These are phyloP conservation scores for Acarospora socialis DNA, from an alignment of 2,329 filamentous ascomycete species.

Conservation along the genomic window DNA sequence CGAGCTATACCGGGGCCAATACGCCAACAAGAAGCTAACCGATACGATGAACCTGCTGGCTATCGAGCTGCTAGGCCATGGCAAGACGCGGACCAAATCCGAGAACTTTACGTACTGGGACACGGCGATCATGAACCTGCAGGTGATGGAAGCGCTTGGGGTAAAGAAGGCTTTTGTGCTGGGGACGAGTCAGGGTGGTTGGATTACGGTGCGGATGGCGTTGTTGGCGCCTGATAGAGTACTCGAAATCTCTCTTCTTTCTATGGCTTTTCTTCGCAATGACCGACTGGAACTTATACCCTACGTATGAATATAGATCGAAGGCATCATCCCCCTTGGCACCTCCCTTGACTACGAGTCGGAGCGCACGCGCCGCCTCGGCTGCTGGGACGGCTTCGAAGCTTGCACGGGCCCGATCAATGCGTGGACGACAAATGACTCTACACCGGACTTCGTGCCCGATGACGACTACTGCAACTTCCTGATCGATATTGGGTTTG, in stretches of 20 bases:
- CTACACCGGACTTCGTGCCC: constrained; percentile 30
- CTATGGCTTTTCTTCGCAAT: background rate
- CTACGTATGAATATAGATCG: constrained; percentile 31
- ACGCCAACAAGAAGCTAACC: constrained; percentile 22
- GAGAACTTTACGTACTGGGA: constrained; percentile 43
- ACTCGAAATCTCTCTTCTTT: constrained; percentile 1
- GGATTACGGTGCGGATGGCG: constrained; percentile 38
- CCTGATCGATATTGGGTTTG: constrained; percentile 34
- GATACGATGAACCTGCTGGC: constrained; percentile 35
- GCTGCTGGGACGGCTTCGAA: constrained; percentile 34
- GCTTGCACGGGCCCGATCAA: constrained; percentile 24
- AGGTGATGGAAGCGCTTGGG: constrained; percentile 17
- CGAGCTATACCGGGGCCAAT: constrained; percentile 30
- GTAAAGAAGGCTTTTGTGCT: constrained; percentile 21
- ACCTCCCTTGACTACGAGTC: constrained; percentile 39
- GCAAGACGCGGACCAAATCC: constrained; percentile 29
- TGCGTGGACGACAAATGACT: constrained; percentile 24
- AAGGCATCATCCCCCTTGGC: constrained; percentile 37
- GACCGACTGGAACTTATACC: no score
- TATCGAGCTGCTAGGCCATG: constrained; percentile 40
- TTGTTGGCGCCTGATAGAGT: constrained; percentile 36
- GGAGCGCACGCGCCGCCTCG: constrained; percentile 26
- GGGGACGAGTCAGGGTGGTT: constrained; percentile 41
- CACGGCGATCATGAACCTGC: constrained; percentile 29
- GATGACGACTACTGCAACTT: constrained; percentile 30